Evolutionary conservation across 2,329 filamentous ascomycete species (phyloP).

Genomic region (Byssoonygena ceratinophila): DNA sequence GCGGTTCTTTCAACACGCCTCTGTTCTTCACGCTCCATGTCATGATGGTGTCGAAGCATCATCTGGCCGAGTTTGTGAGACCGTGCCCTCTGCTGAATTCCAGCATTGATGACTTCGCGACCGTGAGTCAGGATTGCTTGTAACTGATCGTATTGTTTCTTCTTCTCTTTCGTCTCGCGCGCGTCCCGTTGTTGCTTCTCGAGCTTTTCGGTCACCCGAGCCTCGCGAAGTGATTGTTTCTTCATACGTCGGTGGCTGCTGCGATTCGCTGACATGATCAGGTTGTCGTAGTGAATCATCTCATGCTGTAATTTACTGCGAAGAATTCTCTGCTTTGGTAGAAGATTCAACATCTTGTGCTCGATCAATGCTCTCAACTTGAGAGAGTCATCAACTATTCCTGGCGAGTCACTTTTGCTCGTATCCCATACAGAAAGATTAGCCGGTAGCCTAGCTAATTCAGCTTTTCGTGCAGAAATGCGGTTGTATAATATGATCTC

Average conservation of each 20-base stretch:
- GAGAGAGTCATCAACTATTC: constrained; percentile 62
- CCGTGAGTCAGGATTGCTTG: constrained; percentile 75
- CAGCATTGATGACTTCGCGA: constrained; percentile 61
- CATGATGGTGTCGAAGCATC: constrained; percentile 82
- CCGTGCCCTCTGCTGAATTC: constrained; percentile 58
- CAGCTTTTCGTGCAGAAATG: constrained; percentile 71
- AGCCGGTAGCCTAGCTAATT: constrained; percentile 71
- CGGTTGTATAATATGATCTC: constrained; percentile 85
- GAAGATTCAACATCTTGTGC: constrained; percentile 80
- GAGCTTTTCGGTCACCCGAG: constrained; percentile 93
- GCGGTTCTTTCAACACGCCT: constrained; percentile 95
- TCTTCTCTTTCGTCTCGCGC: constrained; percentile 91
- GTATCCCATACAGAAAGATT: constrained; percentile 84
- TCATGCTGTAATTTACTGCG: constrained; percentile 79
- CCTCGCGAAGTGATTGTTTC: constrained; percentile 92
- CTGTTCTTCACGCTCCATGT: constrained; percentile 98
- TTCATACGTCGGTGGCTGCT: constrained; percentile 86
- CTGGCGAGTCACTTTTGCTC: constrained; percentile 53
- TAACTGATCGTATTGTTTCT: constrained; percentile 89
- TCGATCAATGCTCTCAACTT: constrained; percentile 90
- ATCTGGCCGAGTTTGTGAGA: constrained; percentile 76
- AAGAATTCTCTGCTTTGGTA: constrained; percentile 76
- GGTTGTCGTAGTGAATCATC: constrained; percentile 91
- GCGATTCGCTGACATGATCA: constrained; percentile 94
- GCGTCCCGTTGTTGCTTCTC: constrained; percentile 98